These are phyloP conservation scores for Sclerotinia subarctica DNA, from an alignment of 2,329 filamentous ascomycete genomes.

Conservation along the genomic window DNA sequence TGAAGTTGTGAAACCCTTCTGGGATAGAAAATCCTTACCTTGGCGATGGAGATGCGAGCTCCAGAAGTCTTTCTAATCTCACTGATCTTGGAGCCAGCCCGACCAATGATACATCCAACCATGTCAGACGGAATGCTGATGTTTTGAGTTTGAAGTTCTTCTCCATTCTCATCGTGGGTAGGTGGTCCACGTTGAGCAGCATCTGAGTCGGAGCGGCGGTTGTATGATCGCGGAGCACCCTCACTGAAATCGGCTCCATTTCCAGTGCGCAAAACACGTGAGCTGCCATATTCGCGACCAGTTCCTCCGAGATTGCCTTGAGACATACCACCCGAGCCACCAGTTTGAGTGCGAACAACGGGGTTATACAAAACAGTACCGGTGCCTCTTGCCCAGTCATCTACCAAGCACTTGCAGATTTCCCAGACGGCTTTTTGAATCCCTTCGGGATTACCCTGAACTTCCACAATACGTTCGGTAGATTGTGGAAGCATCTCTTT, in stretches of 20 bases:
- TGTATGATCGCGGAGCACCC: slow-evolving; percentile 63
- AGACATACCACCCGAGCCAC: slow-evolving; percentile 41
- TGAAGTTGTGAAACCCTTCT: slow-evolving; percentile 23
- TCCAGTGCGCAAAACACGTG: slow-evolving; percentile 87
- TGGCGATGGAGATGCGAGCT: slow-evolving; percentile 95
- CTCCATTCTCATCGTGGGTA: slow-evolving; percentile 90
- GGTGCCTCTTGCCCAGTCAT: slow-evolving; percentile 96
- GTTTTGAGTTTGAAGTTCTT: slow-evolving; percentile 97
- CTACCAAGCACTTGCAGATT: slow-evolving; percentile 96
- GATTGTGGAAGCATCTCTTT: slow-evolving; percentile 99
- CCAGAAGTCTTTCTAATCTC: slow-evolving; percentile 97
- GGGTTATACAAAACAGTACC: slow-evolving; percentile 98
- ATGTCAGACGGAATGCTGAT: slow-evolving; percentile 99
- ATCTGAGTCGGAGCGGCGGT: slow-evolving; percentile 80
- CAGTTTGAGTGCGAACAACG: slow-evolving; percentile 77
- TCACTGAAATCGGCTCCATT: slow-evolving; percentile 98
- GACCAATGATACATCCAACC: slow-evolving; percentile 99
- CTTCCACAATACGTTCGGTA: slow-evolving; percentile 94
- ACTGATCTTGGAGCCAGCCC: slow-evolving; percentile 93
- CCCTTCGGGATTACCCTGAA: slow-evolving; percentile 90
- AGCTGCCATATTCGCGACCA: slow-evolving; percentile 56
- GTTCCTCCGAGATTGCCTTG: slow-evolving; percentile 47
- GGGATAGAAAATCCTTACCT: slow-evolving; percentile 44
- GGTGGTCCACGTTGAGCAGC: slow-evolving; percentile 76
- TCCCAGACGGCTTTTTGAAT: slow-evolving; percentile 98